phyloP scores from a whole-genome alignment of 2,329 filamentous ascomycete species.

The Triangularia verruculosa region DNA sequence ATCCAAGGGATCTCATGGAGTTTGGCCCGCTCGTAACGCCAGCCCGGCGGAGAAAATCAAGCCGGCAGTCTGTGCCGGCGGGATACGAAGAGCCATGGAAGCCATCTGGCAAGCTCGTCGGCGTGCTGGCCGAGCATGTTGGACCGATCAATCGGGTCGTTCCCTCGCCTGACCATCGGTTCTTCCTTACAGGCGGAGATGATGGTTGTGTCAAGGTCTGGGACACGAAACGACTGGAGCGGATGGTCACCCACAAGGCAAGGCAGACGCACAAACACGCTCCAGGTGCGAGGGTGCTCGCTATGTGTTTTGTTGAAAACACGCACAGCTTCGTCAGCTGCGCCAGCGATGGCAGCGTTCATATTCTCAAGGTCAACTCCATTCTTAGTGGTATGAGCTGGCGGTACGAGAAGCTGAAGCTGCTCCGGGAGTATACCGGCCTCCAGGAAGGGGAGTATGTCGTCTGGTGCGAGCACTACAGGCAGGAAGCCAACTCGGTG shows the following conservation, averaged over 20 bases:
- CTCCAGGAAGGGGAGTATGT: conserved; percentile 72
- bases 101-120: conserved; percentile 78
- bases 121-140: conserved; percentile 84
- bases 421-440: conserved; percentile 72
- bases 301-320: conserved; percentile 86
- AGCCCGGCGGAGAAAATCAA: conserved; percentile 53
- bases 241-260: conserved; percentile 84
- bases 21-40: conserved; percentile 80
- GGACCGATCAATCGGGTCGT: conserved; percentile 78
- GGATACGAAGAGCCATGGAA: conserved; percentile 65
- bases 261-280: conserved; percentile 80
- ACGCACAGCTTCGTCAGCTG: conserved; percentile 93
- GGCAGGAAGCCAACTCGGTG: conserved; percentile 75
- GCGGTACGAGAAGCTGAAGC: conserved; percentile 73
- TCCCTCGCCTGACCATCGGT: conserved; percentile 83
- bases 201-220: conserved; percentile 90
- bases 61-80: conserved; percentile 48
- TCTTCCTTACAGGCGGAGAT: conserved; percentile 91
- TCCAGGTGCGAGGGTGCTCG: conserved; percentile 68
- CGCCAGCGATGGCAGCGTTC: conserved; percentile 83
- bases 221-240: conserved; percentile 86
- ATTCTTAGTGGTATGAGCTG: conserved; percentile 47
- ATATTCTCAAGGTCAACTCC: conserved; percentile 78
- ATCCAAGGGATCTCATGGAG: conserved; percentile 61
- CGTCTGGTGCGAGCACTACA: conserved; percentile 90